Evolutionary conservation across 345 rosid genomes (phyloP), one percentile per base, ranked within the genome.

Genomic region (Lepidium didymum): DNA sequence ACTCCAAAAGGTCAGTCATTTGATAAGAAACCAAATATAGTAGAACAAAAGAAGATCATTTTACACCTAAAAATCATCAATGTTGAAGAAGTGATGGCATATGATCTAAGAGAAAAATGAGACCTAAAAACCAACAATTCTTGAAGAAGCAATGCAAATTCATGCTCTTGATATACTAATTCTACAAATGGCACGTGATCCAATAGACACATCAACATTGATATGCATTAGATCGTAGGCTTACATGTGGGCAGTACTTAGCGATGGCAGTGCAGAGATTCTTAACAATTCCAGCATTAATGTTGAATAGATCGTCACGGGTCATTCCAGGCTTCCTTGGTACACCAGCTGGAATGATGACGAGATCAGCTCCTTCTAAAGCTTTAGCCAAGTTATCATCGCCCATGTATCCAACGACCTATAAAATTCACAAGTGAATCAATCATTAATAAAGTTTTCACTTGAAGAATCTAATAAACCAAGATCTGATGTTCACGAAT

Each of bases 271-370:
- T 67, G 74, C 83, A 76, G 0, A 87, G 79, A 12, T 63, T 63
- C 76, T 70, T 76, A 6, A 76, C 79, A 65, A 83, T 87, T 19
- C 85, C 84, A 67, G 81, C 85, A 74, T 87, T 83, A n/a, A 81
- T 85, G 55, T 87, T 85, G 80, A 83, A 84, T 35, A 84, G 85
- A 75, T 84, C 92, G 43, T 86, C 92, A 64, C 89, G 84, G n/a
- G 89, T 86, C 89, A 86, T 86, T 36, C 92, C 89, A 37, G 89
- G 92, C 68, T 83, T 87, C 77, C 92, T 87, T 0, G 92, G 89
- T 8, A 87, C 92, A 74, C 89, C 89, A 60, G 92, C 89, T 0
- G 92, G 92, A 15, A 85, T 85, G 67, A 87, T 69, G 25, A 87
- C 86, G 13, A 87, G 77, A 60, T 87, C 86, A 46, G 86, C 82